Conservation (phyloP, 2,329 filamentous ascomycete species). For the Drechslerella dactyloides region DNA sequence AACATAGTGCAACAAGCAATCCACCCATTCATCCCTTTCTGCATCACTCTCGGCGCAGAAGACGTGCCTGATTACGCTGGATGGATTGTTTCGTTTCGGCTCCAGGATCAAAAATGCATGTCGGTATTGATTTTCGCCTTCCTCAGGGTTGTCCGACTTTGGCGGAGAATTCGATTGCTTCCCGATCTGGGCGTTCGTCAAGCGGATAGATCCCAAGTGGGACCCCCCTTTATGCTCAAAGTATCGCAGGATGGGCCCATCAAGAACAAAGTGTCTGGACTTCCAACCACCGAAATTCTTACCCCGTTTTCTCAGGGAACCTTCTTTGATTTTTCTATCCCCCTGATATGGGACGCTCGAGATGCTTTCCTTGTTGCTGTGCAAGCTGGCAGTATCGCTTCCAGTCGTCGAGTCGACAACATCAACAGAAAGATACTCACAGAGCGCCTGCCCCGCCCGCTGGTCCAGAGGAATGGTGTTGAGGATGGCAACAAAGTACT, state of each 20-base stretch:
- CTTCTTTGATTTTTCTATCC: conserved; percentile 62
- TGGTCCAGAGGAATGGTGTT: conserved; percentile 78
- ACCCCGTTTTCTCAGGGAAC: conserved; percentile 92
- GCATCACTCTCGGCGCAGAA: conserved; percentile 92
- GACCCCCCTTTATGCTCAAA: conserved; percentile 89
- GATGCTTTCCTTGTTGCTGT: conserved; percentile 57
- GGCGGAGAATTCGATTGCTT: conserved; percentile 70
- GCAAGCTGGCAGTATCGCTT: conserved; percentile 62
- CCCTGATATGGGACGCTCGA: conserved; percentile 58
- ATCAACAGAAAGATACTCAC: conserved; percentile 79
- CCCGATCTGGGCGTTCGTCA: conserved; percentile 88
- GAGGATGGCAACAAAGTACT: conserved; percentile 83
- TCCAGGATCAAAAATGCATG: conserved; percentile 95
- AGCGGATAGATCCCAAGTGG: conserved; percentile 90
- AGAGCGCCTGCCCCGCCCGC: conserved; percentile 77
- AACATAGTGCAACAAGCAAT: conserved; percentile 85
- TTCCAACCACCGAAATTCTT: conserved; percentile 99
- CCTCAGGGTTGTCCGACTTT: conserved; percentile 68
- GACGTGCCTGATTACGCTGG: conserved; percentile 86
- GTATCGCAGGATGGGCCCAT: conserved; percentile 79
- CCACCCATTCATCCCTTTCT: conserved; percentile 93
- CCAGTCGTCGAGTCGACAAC: conserved; percentile 64
- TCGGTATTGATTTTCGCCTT: conserved; percentile 89
- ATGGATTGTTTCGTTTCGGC: conserved; percentile 93
- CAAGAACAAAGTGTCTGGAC: conserved; percentile 72